Conservation (phyloP, 305 asterid species). For the Stenogyne calaminthoides region DNA sequence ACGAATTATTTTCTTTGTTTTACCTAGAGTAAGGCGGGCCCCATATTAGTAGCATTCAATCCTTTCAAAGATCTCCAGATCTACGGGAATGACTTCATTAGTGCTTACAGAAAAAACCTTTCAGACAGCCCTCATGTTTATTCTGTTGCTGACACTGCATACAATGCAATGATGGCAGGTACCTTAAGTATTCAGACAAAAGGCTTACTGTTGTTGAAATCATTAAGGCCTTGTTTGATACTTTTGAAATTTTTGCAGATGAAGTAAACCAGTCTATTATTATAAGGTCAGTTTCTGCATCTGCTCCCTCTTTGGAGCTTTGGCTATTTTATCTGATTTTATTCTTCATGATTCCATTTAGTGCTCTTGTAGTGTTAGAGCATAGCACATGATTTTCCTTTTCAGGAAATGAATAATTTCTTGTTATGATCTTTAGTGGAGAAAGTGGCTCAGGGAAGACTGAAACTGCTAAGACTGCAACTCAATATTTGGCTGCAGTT, state of each 20-base stretch:
- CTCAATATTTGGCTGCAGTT: conserved; percentile 80
- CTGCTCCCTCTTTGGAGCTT: conserved; percentile 25
- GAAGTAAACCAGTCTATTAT: conserved; percentile 78
- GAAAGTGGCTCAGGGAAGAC: conserved; percentile 99
- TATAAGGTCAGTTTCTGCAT: conserved; percentile 57
- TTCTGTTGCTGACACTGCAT: conserved; percentile 76
- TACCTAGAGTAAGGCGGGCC: conserved; percentile 89
- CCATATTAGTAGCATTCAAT: conserved; percentile 81
- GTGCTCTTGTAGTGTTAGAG: conserved; percentile 14
- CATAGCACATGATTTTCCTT: conserved; percentile 4
- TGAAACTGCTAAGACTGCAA: conserved; percentile 80
- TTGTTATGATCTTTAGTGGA: conserved; percentile 60
- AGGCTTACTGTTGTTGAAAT: conserved; percentile 16
- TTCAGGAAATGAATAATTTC: conserved; percentile 24
- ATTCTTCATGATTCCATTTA: conserved; percentile 9
- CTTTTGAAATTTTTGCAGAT: conserved; percentile 56
- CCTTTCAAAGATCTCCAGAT: conserved; percentile 78
- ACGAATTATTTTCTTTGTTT: conserved; percentile 23
- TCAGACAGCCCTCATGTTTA: conserved; percentile 87
- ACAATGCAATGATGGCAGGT: conserved; percentile 84
- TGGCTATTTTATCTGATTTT: conserved; percentile 18
- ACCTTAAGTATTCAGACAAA: conserved; percentile 29
- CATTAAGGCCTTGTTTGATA: conserved; percentile 21
- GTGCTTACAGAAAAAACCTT: conserved; percentile 69
- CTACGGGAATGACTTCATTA: conserved; percentile 60